Base-by-base conservation (phyloP, 257 asterid species). In the Solanum pimpinellifolium region DNA sequence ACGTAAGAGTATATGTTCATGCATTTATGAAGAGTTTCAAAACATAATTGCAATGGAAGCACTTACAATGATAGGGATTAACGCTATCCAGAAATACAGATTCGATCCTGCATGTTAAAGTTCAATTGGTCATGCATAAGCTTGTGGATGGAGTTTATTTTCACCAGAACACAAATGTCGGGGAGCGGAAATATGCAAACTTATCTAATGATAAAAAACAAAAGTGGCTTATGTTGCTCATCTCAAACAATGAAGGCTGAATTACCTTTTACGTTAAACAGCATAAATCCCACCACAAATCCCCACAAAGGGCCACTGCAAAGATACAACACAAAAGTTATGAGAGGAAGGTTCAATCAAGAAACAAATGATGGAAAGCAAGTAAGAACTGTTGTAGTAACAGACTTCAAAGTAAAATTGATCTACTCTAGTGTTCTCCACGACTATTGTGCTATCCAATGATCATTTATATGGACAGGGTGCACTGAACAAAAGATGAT, bases 21-120 rank as follows among this genome's bases (percentile, higher is more conserved):
- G 84, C n/a, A 44, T 9, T 25, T 25, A 15, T 8, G 9, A 77
- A 78, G 65, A 44, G 3, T 49, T 16, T 3, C 44, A 47, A 18
- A 80, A 47, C 9, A 29, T 25, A 29, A 10, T 29, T 18, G 44
- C 12, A 80, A 31, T 80, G 85, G 68, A 49, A 10, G 85, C 86
- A 88, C 99, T 95, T 93, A 97, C 99, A 47, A 92, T 88, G 92
- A 93, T 77, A 18, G 99, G 99, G 87, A 97, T 95, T 77, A 93
- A 92, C n/a, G 99, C 98, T 87, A 97, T 96, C 99, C 99, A 96
- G 91, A 97, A 97, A 88, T 97, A 97, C 84, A 97, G 98, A 93
- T 97, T 95, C 18, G 99, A 97, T 86, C 99, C 99, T 97, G 98
- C 94, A 91, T 78, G 65, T 83, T 25, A 37, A 35, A 84, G 86